Evolutionary conservation across 768 basidiomycete species (phyloP).

Genomic region (Rhodotorula sphaerocarpa): DNA sequence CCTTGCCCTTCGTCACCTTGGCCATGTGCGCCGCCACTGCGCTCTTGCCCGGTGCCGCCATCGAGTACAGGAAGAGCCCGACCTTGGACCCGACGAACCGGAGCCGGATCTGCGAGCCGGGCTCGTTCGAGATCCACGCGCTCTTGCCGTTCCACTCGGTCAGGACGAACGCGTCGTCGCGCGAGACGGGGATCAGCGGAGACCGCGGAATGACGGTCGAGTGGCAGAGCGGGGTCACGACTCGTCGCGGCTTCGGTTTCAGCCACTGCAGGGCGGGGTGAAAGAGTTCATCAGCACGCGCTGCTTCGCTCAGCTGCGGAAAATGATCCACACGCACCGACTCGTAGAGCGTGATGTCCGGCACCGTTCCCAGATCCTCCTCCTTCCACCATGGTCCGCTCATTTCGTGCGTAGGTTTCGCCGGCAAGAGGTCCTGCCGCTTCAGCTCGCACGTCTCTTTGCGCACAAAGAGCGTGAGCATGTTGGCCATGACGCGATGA

Average conservation of each 20-base stretch:
- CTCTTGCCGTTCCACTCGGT: constrained; percentile 28
- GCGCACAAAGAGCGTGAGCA: constrained; percentile 18
- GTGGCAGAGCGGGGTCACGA: constrained; percentile 15
- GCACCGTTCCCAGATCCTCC: constrained; percentile 10
- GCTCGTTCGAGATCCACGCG: constrained; percentile 10
- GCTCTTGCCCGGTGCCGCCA: too few relatives aligned
- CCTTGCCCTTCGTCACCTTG: constrained; percentile 7
- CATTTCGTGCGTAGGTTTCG: background rate
- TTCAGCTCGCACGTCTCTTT: constrained; percentile 22
- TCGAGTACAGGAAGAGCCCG: constrained; percentile 20
- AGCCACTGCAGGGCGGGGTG: constrained; percentile 6
- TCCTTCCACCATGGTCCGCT: constrained; percentile 3
- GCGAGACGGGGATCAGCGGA: constrained; percentile 6
- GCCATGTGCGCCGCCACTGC: too few relatives aligned
- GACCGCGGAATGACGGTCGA: constrained; percentile 7
- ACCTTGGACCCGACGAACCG: constrained; percentile 11
- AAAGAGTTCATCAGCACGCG: too few relatives aligned
- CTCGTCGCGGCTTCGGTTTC: background rate
- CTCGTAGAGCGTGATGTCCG: constrained; percentile 3
- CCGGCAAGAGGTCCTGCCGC: background rate
- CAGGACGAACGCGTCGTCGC: constrained; percentile 3
- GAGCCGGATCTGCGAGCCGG: constrained; percentile 23
- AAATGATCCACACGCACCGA: constrained; percentile 19
- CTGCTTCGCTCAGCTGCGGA: too few relatives aligned
- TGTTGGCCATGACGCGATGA: constrained; percentile 16